Evolutionary conservation across 2,329 filamentous ascomycete genomes (phyloP), one percentile per base, ranked within the genome.

Genomic region (Cyphellophora europaea): DNA sequence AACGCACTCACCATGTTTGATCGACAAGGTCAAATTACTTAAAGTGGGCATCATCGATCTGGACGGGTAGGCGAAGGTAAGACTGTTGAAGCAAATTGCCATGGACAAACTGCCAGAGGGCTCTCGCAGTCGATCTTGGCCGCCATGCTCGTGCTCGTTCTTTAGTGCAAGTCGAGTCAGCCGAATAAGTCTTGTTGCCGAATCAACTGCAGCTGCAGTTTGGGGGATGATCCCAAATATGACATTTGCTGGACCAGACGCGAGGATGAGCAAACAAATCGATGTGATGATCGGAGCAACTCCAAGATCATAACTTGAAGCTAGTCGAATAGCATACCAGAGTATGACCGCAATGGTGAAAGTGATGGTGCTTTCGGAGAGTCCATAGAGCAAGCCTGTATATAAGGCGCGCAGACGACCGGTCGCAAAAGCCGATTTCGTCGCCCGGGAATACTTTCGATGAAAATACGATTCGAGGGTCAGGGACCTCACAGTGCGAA

Each of bases 181-280:
- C 6, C 71, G 70, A 1, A 96, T 68, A 11, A 96, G 69, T 16
- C 80, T 75, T 0, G 72, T 70, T 0, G 84, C 86, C 1, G 81
- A 80, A 19, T 81, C 75, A 44, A 79, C 76, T 0, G 85, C 77
- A 11, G 79, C 74, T 10, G 77, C 79, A 28, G 94, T 77, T 51
- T 93, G 85, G 0, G 89, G 88, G 15, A 96, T 75, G 50, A 79
- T 79, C 31, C 73, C 70, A 12, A 93, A 61, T 36, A 91, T 74
- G 19, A 70, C 69, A 21, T 76, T 76, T 2, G 82, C 74, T 8
- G 81, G 84, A 8, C 79, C 77, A 37, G 93, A 74, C 41, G 82
- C 80, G 53, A 95, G 83, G n/a, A 94, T 70, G 1, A 96, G 69
- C 35, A 94, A 69, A 19, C 87, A 82, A 48, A 91, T 78, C 1